Base-by-base conservation (phyloP, 2,329 filamentous ascomycete species). In the Knufia petricola region DNA sequence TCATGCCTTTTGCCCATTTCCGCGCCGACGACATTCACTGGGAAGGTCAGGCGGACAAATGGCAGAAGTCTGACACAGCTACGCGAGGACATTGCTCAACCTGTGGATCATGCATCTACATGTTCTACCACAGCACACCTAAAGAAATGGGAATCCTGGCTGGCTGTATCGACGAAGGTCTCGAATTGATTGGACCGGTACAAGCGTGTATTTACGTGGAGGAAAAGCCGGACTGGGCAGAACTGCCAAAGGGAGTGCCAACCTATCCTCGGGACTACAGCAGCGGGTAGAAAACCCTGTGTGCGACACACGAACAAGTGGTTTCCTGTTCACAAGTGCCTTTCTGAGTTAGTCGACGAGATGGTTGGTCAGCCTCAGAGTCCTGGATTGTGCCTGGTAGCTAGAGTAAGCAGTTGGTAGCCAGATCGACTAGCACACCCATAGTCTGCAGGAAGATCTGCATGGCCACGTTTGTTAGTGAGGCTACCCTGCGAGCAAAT, bases 91-190 rank as follows among this genome's bases (percentile, higher is more conserved):
- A 69, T 51, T 76, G 71, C 61, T 63, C 64, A 17, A 60, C 58
- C 10, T 75, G 73, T 51, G 72, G 72, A 15, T 67, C 67, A 24
- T 71, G 66, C 13, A 61, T 76, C 30, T 67, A 61, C 4, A 73
- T 75, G 66, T 53, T 50, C 23, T 70, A 70, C 48, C 52, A 63
- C 17, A 62, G 58, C 13, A 56, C 63, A 9, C 55, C 60, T 7
- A 61, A 64, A 8, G 41, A 28, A 0, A 64, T 67, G 8, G 58
- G 49, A 2, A 52, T 75, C 19, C 64, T 66, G 1, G 61, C 67
- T 48, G 65, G 68, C 2, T 67, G 68, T 1, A 61, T 76, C 34
- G 65, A 73, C 52, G 60, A 67, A 52, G 61, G 62, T 19, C 53
- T 37, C 42, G 59, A 41, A 61, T 62, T 12, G 58, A 46, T 65